phyloP scores from a whole-genome alignment of 495 filamentous ascomycete species.

The Parachaetomium inaequale region DNA sequence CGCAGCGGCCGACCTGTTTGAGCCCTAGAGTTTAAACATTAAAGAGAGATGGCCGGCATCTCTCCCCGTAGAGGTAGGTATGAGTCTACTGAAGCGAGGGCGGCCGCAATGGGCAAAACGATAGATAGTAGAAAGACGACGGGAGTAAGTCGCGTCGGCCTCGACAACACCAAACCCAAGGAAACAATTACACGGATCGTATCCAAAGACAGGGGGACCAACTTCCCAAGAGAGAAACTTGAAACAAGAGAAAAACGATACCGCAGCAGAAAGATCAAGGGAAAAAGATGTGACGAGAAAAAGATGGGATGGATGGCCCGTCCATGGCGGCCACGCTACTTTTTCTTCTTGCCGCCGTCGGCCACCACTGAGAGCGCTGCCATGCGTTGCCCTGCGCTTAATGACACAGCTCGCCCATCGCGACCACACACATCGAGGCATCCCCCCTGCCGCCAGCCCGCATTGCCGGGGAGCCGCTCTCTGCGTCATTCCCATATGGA shows the following conservation, averaged over 20 bases:
- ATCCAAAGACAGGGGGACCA: background rate
- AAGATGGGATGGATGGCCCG: conserved; percentile 12
- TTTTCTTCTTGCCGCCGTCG: conserved; percentile 12
- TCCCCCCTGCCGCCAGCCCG: background rate
- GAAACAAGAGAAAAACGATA: conserved; percentile 15
- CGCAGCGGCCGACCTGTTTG: conserved; percentile 32
- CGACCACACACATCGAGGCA: conserved; percentile 1
- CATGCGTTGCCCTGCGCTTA: conserved; percentile 5
- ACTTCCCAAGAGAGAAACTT: conserved; percentile 13
- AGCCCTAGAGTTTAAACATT: conserved; percentile 28
- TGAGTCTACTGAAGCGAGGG: conserved; percentile 5
- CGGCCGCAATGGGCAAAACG: background rate
- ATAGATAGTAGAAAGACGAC: background rate
- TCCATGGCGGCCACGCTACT: background rate
- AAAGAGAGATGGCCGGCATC: conserved; percentile 41
- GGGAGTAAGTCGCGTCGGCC: background rate
- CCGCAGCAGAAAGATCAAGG: background rate
- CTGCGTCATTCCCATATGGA: background rate
- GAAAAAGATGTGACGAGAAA: conserved; percentile 14
- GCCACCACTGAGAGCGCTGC: background rate
- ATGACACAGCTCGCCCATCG: conserved; percentile 5
- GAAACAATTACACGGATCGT: conserved; percentile 5
- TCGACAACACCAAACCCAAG: background rate
- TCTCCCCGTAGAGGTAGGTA: conserved; percentile 26
- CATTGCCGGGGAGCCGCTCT: background rate